Conservation (phyloP, 2,329 filamentous ascomycete species). For the Pezicula radicicola region DNA sequence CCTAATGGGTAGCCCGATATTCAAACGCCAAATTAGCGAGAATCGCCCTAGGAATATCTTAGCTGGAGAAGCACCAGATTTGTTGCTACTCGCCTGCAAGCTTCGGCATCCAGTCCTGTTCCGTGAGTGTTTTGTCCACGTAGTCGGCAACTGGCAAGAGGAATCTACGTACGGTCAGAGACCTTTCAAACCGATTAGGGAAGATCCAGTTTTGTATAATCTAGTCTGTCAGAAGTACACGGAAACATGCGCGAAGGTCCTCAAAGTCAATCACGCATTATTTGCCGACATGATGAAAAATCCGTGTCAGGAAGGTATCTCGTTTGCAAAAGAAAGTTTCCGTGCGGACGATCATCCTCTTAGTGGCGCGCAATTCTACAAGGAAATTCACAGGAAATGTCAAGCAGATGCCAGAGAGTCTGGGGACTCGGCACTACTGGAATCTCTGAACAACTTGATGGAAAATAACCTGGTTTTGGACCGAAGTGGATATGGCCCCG, state of each 20-base stretch:
- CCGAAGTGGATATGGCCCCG: not conserved
- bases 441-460: constrained; percentile 1
- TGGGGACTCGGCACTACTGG: not conserved
- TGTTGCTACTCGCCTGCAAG: constrained; percentile 4
- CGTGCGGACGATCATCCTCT: no score
- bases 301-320: no score
- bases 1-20: not conserved
- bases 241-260: no score
- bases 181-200: no score
- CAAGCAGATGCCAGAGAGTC: not conserved
- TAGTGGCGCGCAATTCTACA: no score
- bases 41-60: not conserved
- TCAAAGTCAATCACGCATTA: no score
- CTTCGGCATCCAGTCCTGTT: constrained; percentile 10
- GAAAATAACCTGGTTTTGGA: constrained; percentile 7
- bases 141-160: constrained; percentile 6
- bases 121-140: constrained; percentile 10
- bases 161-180: not conserved
- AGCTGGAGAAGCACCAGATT: not conserved
- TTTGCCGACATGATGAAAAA: no score
- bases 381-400: not conserved
- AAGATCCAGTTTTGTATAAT: no score
- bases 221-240: no score
- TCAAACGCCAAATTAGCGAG: not conserved
- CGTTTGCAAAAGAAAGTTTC: no score